Evolutionary conservation across 257 asterid species (phyloP).

Genomic region (Solanum infundibuliforme): DNA sequence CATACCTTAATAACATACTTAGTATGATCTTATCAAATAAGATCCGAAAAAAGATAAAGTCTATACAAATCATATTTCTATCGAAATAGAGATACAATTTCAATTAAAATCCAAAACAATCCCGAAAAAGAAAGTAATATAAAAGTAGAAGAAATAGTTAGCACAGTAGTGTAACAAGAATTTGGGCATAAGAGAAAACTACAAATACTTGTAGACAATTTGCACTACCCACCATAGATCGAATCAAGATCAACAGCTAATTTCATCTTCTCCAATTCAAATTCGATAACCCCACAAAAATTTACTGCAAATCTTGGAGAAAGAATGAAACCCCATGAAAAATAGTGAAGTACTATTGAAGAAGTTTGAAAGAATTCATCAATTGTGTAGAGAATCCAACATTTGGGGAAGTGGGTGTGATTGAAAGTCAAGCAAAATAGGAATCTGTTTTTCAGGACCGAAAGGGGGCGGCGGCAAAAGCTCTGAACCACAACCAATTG

Average conservation of each 20-base stretch:
- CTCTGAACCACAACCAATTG: constrained; percentile 1
- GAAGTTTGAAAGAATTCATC: neutral
- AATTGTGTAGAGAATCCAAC: neutral
- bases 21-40: no score
- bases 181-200: neutral
- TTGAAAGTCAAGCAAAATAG: constrained; percentile 28
- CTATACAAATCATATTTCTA: fast-evolving
- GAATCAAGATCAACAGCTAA: neutral
- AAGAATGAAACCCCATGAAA: neutral
- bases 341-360: neutral
- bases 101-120: neutral
- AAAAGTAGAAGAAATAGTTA: neutral
- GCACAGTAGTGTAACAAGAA: neutral
- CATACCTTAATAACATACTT: no score
- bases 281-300: neutral
- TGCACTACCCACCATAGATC: neutral
- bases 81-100: no score
- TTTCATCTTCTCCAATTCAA: neutral
- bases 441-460: constrained; percentile 54
- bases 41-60: no score
- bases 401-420: neutral
- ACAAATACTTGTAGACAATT: neutral
- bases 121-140: neutral
- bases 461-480: constrained; percentile 30
- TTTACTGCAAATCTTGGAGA: neutral